These are phyloP conservation scores for Platanthera zijinensis DNA, from an alignment of 106 monocot genomes.

Conservation along the genomic window DNA sequence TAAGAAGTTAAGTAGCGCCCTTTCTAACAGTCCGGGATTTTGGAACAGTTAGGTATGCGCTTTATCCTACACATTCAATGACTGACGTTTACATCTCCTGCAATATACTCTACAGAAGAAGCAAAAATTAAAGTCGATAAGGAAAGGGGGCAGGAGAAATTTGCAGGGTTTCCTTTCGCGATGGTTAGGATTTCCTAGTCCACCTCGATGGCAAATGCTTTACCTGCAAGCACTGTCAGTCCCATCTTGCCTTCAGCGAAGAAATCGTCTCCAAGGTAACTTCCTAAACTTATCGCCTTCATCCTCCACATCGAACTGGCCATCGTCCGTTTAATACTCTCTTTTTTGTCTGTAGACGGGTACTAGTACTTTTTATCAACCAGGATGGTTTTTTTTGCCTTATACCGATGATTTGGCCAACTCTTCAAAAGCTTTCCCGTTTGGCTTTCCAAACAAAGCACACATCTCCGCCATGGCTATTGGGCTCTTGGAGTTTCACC, in stretches of 20 bases:
- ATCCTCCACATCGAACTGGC: neutral
- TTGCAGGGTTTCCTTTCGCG: neutral
- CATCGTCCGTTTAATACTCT: neutral
- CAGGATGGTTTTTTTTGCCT: too few species aligned
- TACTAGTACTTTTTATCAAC: too few species aligned
- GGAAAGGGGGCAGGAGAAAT: neutral
- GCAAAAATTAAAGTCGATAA: neutral
- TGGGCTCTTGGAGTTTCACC: too few species aligned
- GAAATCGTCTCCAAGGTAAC: constrained; percentile 59
- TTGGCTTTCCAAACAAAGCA: too few species aligned
- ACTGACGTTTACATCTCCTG: neutral
- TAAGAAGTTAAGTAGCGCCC: too few species aligned
- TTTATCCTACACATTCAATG: too few species aligned
- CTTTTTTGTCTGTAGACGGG: too few species aligned
- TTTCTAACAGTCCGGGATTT: too few species aligned
- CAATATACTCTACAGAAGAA: neutral
- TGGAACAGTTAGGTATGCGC: too few species aligned
- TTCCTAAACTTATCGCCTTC: neutral
- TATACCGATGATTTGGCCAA: too few species aligned
- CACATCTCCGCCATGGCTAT: too few species aligned
- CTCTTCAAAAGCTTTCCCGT: too few species aligned
- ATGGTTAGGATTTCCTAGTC: constrained; percentile 54
- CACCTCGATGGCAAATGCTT: constrained; percentile 57
- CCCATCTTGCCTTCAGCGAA: constrained; percentile 20
- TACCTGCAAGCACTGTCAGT: constrained; percentile 64